Conservation (phyloP, 208 protist species). For the Leishmania braziliensis region DNA sequence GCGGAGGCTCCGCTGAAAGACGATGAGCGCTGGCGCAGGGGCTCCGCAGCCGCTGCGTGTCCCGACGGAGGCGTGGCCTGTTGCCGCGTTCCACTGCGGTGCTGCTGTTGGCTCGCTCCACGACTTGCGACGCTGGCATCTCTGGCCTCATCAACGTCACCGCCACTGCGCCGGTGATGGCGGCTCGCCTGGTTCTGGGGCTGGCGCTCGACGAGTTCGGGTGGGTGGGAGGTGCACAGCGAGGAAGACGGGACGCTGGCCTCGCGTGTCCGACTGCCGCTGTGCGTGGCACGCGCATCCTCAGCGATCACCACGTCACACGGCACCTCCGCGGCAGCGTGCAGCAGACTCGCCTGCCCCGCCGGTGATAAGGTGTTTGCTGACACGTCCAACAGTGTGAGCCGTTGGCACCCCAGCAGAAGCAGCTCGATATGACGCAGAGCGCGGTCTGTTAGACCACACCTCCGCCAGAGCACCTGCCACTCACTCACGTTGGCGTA, state of each 20-base stretch:
- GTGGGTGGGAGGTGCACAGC: not conserved
- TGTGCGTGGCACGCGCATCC: conserved; percentile 9
- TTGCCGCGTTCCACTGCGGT: not conserved
- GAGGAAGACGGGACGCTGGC: conserved; percentile 8
- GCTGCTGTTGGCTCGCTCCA: not conserved
- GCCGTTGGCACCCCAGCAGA: conserved; percentile 36
- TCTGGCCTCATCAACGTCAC: not conserved
- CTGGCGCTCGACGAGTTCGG: not conserved
- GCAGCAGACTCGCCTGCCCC: conserved; percentile 27
- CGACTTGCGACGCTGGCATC: not conserved
- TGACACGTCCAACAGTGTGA: conserved; percentile 44
- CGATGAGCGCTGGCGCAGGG: conserved; percentile 17
- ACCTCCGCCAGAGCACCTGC: conserved; percentile 42
- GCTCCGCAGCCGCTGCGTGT: not conserved
- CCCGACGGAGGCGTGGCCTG: not conserved
- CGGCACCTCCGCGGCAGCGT: conserved; percentile 23
- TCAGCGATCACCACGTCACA: conserved; percentile 33
- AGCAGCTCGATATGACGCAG: conserved; percentile 59
- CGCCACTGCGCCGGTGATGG: not conserved
- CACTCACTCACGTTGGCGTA: conserved; percentile 27
- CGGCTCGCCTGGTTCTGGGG: not conserved
- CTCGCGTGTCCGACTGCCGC: conserved; percentile 3
- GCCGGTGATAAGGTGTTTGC: conserved; percentile 36
- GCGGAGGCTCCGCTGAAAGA: conserved; percentile 24
- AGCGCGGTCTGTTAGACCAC: conserved; percentile 51